Conservation (phyloP, 2,329 filamentous ascomycete species). For the Graphilbum sp. region DNA sequence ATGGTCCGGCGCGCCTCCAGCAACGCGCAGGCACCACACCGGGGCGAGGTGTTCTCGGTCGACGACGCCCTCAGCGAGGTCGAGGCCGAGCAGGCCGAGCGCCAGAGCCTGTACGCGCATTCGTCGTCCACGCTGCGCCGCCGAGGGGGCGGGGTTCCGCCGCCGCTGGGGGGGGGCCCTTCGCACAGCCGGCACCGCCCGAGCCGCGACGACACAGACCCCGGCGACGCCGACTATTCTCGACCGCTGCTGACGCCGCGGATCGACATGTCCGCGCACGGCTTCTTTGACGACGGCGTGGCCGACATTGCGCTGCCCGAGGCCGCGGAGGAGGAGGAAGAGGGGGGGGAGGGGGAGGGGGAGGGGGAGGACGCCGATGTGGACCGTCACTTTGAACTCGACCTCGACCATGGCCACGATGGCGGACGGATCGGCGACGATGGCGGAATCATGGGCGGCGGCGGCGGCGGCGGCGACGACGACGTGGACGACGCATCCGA, state of each 20-base stretch:
- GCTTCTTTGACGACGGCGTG: background rate
- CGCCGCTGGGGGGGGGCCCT: constrained; percentile 13
- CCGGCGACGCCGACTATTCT: background rate
- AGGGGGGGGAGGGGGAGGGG: too few species aligned
- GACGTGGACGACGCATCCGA: constrained; percentile 46
- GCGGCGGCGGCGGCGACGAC: constrained; percentile 17
- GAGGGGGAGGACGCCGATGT: constrained; percentile 4
- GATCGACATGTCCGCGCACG: constrained; percentile 2
- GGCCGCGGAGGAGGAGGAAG: background rate
- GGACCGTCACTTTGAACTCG: constrained; percentile 18
- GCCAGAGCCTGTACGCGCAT: constrained; percentile 21
- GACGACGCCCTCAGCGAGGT: constrained; percentile 78
- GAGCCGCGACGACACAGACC: constrained; percentile 11
- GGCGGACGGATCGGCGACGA: constrained; percentile 21
- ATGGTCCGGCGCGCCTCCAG: constrained; percentile 62
- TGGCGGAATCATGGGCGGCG: too few species aligned
- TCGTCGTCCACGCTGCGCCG: background rate
- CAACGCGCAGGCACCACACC: constrained; percentile 52
- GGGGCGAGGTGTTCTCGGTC: constrained; percentile 75
- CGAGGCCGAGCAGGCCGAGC: constrained; percentile 44
- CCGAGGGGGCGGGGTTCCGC: background rate
- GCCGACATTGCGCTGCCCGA: background rate
- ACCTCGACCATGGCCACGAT: constrained; percentile 19
- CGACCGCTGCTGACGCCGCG: background rate
- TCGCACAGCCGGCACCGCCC: too few species aligned